Evolutionary conservation across 257 asterid genomes (phyloP).

Genomic region (Lycium barbarum): DNA sequence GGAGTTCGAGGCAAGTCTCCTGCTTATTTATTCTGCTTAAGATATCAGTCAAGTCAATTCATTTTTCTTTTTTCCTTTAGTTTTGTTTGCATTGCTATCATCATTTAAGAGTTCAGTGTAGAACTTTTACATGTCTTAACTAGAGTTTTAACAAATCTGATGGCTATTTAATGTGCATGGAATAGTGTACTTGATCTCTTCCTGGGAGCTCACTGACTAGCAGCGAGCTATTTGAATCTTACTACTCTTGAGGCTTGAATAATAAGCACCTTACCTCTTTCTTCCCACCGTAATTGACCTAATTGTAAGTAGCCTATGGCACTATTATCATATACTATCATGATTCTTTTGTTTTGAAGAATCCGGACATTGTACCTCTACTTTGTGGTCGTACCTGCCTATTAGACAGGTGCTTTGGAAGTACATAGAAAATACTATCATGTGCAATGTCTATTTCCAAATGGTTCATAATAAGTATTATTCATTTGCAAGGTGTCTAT

Average conservation of each 20-base stretch:
- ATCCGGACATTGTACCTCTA: background rate
- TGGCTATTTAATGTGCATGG: too few species aligned
- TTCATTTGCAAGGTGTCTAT: background rate
- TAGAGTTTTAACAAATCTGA: background rate
- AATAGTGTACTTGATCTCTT: background rate
- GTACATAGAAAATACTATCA: too few species aligned
- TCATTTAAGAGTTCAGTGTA: background rate
- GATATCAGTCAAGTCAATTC: background rate
- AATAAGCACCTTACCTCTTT: background rate
- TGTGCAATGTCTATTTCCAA: too few species aligned
- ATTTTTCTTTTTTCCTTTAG: background rate
- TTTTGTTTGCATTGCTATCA: background rate
- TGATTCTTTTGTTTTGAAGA: background rate
- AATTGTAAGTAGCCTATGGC: background rate
- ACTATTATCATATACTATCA: background rate
- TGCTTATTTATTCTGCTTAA: background rate
- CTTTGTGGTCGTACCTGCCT: background rate
- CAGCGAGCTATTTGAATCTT: background rate
- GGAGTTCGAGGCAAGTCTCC: conserved; percentile 61
- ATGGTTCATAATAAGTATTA: background rate
- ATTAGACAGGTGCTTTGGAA: background rate
- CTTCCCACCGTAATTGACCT: background rate
- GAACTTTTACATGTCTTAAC: background rate
- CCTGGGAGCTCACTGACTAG: background rate
- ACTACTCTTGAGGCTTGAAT: background rate